A percentile compares a stretch with the other conserved stretches of the same genome.
phyloP scores from a whole-genome alignment of 306 rosid species.

The Cajanus cajan region DNA sequence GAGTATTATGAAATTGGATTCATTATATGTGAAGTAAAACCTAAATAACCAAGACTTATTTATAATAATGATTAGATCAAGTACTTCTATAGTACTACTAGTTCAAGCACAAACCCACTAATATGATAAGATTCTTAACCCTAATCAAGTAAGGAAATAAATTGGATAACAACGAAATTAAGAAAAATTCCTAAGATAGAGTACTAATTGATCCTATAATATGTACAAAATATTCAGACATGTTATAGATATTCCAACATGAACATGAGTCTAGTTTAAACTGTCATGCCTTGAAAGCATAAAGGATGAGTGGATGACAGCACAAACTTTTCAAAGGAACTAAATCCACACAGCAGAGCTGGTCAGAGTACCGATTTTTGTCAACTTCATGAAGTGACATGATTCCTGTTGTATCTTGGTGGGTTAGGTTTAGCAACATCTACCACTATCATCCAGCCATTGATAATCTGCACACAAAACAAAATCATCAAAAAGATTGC shows the following conservation, averaged over 20 bases:
- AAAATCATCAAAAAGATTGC: not conserved
- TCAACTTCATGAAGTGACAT: constrained; percentile 33
- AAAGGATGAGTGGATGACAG: constrained; percentile 11
- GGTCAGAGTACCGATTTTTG: not conserved
- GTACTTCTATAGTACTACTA: not conserved
- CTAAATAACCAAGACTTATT: not conserved
- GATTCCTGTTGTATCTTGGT: constrained; percentile 45
- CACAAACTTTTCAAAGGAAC: not conserved
- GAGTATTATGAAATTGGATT: no score
- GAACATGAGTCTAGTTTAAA: not conserved
- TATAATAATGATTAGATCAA: not conserved
- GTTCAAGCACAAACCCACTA: not conserved
- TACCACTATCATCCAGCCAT: constrained; percentile 95
- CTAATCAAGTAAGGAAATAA: not conserved
- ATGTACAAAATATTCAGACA: not conserved
- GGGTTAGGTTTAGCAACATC: constrained; percentile 76
- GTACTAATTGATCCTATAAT: not conserved
- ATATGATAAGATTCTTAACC: not conserved
- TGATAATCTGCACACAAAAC: constrained; percentile 61
- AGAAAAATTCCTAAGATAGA: not conserved
- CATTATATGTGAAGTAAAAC: not conserved
- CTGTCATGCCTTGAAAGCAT: not conserved
- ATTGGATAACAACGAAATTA: not conserved
- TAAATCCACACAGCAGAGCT: not conserved
- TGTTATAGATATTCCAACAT: constrained; percentile 6